A percentile compares a stretch with the other conserved stretches of the same genome.
phyloP scores from a whole-genome alignment of 352 stramenopile genomes.

The Pseudoperonospora humuli region DNA sequence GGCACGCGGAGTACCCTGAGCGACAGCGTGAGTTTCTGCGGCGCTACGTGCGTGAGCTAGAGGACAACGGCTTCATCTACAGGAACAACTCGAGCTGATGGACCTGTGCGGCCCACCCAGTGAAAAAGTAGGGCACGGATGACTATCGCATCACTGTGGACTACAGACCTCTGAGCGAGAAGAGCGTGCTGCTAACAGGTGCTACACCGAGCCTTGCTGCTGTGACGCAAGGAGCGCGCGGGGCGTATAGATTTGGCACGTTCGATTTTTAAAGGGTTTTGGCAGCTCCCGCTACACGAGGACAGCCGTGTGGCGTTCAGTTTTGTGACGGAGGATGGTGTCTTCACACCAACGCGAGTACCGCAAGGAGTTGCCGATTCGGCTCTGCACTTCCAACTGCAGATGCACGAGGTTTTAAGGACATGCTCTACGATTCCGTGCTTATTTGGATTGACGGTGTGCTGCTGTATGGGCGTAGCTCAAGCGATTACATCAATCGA shows the following conservation, averaged over 20 bases:
- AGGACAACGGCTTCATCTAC: neutral
- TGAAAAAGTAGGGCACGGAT: neutral
- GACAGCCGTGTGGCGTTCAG: neutral
- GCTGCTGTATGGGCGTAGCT: too few species aligned
- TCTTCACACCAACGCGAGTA: neutral
- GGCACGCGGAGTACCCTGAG: constrained; percentile 1
- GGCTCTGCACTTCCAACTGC: neutral
- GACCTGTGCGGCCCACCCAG: too few species aligned
- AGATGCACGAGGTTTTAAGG: neutral
- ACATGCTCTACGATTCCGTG: neutral
- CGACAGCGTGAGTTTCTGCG: constrained; percentile 2
- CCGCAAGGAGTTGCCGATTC: neutral
- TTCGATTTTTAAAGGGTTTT: constrained; percentile 6
- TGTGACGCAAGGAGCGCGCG: neutral
- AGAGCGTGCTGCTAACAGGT: neutral
- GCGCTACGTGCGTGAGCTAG: neutral
- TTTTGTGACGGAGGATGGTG: constrained; percentile 1
- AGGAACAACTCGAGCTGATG: constrained; percentile 2
- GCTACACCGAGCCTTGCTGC: neutral
- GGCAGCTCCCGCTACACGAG: neutral
- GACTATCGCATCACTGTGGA: neutral
- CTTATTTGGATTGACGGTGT: neutral
- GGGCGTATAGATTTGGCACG: neutral
- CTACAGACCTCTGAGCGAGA: neutral
- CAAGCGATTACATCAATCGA: too few species aligned